A percentile compares a stretch with the other conserved stretches of the same genome.
phyloP scores from a whole-genome alignment of 2,329 filamentous ascomycete species.

The Cladosporium sp. region DNA sequence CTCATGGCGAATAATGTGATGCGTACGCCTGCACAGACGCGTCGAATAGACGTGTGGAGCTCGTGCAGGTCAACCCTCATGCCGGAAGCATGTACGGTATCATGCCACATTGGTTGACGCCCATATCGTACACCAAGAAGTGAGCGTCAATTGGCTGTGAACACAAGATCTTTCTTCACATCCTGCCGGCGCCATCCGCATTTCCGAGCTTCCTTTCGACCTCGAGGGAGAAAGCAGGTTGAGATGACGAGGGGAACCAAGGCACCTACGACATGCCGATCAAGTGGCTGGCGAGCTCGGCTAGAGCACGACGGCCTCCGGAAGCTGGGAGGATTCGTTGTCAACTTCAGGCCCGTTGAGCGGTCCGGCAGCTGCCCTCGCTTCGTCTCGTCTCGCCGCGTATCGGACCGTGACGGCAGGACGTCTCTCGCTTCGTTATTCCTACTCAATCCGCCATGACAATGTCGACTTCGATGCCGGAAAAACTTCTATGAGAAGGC shows the following conservation, averaged over 20 bases:
- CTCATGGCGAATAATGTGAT: background rate
- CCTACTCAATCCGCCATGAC: background rate
- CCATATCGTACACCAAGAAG: background rate
- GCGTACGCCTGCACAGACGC: background rate
- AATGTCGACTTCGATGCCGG: background rate
- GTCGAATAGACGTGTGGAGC: background rate
- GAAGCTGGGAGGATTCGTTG: background rate
- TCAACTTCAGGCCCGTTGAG: background rate
- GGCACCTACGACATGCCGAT: background rate
- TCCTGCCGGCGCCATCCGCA: background rate
- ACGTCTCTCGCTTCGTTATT: background rate
- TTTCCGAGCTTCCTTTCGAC: background rate
- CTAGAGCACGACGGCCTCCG: background rate
- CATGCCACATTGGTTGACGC: background rate
- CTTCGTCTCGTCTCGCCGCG: background rate
- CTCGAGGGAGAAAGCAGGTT: background rate
- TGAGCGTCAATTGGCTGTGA: background rate
- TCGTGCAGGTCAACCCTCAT: background rate
- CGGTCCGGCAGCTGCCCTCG: background rate
- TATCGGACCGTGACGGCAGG: constrained; percentile 8
- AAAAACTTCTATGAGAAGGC: background rate
- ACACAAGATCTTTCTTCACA: background rate
- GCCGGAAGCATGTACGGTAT: background rate
- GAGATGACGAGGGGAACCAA: background rate
- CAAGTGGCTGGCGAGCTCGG: background rate